Evolutionary conservation across 352 stramenopile genomes (phyloP), one percentile per base, ranked within the genome.

Genomic region (Phytophthora tentaculata): DNA sequence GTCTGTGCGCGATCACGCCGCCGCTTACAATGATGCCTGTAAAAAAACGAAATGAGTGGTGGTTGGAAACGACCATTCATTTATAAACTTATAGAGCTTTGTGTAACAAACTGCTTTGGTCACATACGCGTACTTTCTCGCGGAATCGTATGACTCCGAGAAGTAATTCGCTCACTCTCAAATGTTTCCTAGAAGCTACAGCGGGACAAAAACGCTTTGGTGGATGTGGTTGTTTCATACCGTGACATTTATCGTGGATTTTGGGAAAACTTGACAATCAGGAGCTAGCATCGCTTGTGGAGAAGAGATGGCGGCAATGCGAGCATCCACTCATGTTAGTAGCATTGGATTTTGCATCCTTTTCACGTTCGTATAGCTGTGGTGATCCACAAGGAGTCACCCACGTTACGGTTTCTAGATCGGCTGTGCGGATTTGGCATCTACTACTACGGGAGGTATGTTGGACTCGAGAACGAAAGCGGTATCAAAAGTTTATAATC

Each of bases 381-480:
- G 19, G 41, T 43, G 19, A 62, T 62, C 6, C 3, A 62, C 47
- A 17, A 52, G 9, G 45, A 52, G 13, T 1, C 45, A 7, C 45
- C 45, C 0, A 17, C 6, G 3, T 9, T 62, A 17, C 23, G 28
- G 14, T 26, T 62, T 53, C 14, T 61, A 16, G 55, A 62, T 13
- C 17, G 24, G n/a, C 23, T 47, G 19, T 53, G 52, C 7, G 55
- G 55, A n/a, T 62, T 54, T 35, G 55, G 26, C 14, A 20, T 53
- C 0, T 61, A 61, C 23, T 61, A 61, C 19, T n/a, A n/a, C n/a
- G n/a, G n/a, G n/a, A n/a, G n/a, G n/a, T 61, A 61, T 29, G 19
- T 53, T 53, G 55, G 20, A 23, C 23, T 5, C 9, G 16, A 32
- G 4, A 28, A 54, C n/a, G 32, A 19, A 28, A 8, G 22, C 10